phyloP scores from a whole-genome alignment of 1,284 basidiomycete genomes.

The Tilletia horrida region DNA sequence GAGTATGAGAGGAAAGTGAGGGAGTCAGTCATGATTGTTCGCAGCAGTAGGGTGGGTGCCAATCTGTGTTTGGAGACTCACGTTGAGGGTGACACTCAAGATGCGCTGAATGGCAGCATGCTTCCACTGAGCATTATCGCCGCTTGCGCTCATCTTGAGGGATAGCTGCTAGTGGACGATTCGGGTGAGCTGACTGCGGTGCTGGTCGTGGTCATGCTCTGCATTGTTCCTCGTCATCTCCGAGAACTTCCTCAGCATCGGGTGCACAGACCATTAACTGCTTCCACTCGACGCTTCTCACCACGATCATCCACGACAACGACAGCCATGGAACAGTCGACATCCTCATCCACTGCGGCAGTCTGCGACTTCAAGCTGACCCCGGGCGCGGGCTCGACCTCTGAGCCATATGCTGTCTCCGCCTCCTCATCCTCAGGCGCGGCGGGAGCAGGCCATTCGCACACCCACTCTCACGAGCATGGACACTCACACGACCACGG shows the following conservation, averaged over 20 bases:
- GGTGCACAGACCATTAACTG: neutral
- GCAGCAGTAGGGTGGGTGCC: too few relatives aligned
- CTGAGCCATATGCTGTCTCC: conserved; percentile 2
- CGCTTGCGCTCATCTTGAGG: neutral
- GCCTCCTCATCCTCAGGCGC: neutral
- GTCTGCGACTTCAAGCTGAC: conserved; percentile 10
- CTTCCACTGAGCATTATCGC: conserved; percentile 64
- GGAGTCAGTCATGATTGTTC: conserved; percentile 3
- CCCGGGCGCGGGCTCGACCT: neutral
- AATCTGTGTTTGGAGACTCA: conserved; percentile 56
- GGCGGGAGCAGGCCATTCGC: conserved; percentile 15
- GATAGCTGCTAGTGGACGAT: neutral
- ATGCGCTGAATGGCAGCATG: conserved; percentile 66
- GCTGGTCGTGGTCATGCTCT: too few relatives aligned
- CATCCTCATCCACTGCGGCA: neutral
- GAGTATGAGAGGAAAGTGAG: neutral
- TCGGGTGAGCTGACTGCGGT: neutral
- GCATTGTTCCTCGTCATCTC: too few relatives aligned
- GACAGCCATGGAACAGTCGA: too few relatives aligned
- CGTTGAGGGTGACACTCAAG: conserved; percentile 75
- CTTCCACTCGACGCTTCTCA: neutral
- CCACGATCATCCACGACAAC: neutral
- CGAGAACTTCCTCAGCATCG: too few relatives aligned
- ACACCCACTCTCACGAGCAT: conserved; percentile 33
- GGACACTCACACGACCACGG: conserved; percentile 39